Evolutionary conservation across 257 asterid genomes (phyloP), one percentile per base, ranked within the genome.

Genomic region (Nicotiana noctiflora): DNA sequence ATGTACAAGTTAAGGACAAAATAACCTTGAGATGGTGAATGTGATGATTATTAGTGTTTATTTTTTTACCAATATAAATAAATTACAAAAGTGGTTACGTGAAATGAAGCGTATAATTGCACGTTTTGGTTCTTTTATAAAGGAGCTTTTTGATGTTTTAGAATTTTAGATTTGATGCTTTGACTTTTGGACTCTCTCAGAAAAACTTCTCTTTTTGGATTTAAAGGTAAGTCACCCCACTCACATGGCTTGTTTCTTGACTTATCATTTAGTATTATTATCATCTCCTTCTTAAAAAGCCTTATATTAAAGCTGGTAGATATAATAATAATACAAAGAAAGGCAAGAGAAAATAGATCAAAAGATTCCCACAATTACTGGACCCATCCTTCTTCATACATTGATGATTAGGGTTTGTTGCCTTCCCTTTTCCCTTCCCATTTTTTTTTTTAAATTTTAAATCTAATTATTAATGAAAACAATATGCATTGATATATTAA

Each of bases 181-280:
- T 89, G 94, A 86, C 95, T 89, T 88, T 86, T 88, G 93, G 93
- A 86, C 89, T 90, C 83, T 85, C 88, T 72, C 88, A 78, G 85
- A 84, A 87, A 82, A 89, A 90, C 92, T 93, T 85, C 95, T 93
- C 97, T 90, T 92, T 93, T 92, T 90, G 94, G 95, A 90, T 89
- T 86, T 90, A 89, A 92, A 92, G 93, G 86, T 86, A 76, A 83
- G 84, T 82, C 86, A 85, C 98, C 95, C 96, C 91, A 92, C 94
- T 76, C 96, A 93, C 96, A 88, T 91, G 97, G 75, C 83, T 77
- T 91, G 97, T 91, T 90, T 91, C 90, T 82, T 82, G 90, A 81
- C 89, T 87, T 84, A 77, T 87, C 84, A 75, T 72, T 74, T 80
- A 7, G 0, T 40, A 40, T 40, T 8, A 40, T 40, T 40, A 77